phyloP scores from a whole-genome alignment of 495 filamentous ascomycete species.

The Penicillium atrosanguineum region DNA sequence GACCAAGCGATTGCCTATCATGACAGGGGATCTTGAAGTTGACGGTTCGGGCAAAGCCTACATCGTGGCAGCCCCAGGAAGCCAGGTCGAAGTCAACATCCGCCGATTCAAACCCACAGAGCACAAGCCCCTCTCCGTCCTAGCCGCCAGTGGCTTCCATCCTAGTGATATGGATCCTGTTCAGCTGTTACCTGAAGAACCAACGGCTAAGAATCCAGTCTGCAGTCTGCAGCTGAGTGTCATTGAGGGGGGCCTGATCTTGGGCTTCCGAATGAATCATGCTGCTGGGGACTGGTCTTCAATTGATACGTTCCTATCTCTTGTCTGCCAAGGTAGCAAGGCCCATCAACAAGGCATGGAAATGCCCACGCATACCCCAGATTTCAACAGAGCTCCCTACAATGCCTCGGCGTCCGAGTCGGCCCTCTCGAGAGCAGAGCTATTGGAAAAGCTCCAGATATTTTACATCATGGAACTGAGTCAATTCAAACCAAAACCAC shows the following conservation, averaged over 20 bases:
- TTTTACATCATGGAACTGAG: conserved; percentile 21
- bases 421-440: conserved; percentile 7
- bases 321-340: conserved; percentile 23
- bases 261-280: conserved; percentile 22
- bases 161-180: conserved; percentile 11
- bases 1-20: conserved; percentile 19
- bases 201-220: conserved; percentile 8
- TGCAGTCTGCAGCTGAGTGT: conserved; percentile 23
- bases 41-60: conserved; percentile 16
- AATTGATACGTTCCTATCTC: conserved; percentile 21
- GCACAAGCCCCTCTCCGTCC: conserved; percentile 13
- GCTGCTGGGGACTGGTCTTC: conserved; percentile 27
- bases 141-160: conserved; percentile 17
- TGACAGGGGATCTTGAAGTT: conserved; percentile 21
- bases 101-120: conserved; percentile 11
- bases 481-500: conserved; percentile 9
- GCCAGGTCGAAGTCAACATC: conserved; percentile 10
- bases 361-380: conserved; percentile 17
- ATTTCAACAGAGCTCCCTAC: conserved; percentile 21
- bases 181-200: conserved; percentile 11
- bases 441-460: conserved; percentile 8
- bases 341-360: conserved; percentile 10
- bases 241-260: conserved; percentile 23
- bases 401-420: conserved; percentile 9
- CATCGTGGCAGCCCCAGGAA: conserved; percentile 9